Evolutionary conservation across 345 rosid species (phyloP), one percentile per base, ranked within the genome.

Genomic region (Linum lewisii): DNA sequence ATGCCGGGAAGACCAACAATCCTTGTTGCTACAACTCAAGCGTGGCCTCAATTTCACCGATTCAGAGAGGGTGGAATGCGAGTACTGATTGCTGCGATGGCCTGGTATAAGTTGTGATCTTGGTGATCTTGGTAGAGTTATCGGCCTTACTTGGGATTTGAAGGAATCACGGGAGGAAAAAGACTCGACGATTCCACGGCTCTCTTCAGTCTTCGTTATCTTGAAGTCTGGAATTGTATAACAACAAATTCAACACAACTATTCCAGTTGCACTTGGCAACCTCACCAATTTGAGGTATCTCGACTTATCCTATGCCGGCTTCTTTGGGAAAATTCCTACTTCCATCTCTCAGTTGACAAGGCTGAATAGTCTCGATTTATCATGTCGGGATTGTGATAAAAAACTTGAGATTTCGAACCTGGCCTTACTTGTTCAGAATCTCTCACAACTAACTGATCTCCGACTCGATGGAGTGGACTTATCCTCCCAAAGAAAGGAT

Each of bases 71-170:
- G 4, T 83, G 86, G 84, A 54, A 38, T 64, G 54, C 14, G 13
- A 44, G n/a, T 58, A 11, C 32, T 1, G 69, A 73, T 59, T 81
- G 77, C 44, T 76, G 75, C 51, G n/a, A 50, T 84, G 84, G 82
- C 23, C 37, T 1, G 86, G 89, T 8, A 75, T 83, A 26, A 55
- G 26, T 14, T 83, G 88, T 23, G 67, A 78, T 63, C 64, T 0
- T 0, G 63, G 44, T 49, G 78, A 32, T 14, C 57, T 53, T 5
- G 57, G 77, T 54, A 63, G 10, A 25, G 82, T 83, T 23, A 57
- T 24, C 21, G 77, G 63, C 2, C 70, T 84, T 2, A 81, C 66
- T 66, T 84, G 67, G 75, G 76, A 63, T 22, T 13, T 6, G 70
- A 79, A 58, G 53, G 16, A 1, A 74, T 78, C 61, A 58, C 55